These are phyloP conservation scores for Nicotiana obtusifolia DNA, from an alignment of 257 asterid genomes.

Conservation along the genomic window DNA sequence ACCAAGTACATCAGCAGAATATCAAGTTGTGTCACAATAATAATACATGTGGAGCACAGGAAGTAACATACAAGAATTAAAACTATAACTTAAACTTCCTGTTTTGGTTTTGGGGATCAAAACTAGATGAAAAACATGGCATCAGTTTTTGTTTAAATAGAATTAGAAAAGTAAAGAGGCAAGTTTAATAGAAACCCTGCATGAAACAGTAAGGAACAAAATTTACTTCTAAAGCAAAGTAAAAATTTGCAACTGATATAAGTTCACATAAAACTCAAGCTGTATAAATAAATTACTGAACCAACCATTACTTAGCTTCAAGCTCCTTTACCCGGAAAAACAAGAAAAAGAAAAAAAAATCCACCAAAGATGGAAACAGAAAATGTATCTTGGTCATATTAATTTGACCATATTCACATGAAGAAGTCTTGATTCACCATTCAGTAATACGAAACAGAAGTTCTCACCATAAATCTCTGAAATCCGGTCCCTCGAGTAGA, in stretches of 20 bases:
- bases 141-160: not conserved
- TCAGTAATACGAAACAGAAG: not conserved
- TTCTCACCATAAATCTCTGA: not conserved
- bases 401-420: slow-evolving; percentile 3
- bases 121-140: not conserved
- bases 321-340: not conserved
- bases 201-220: not conserved
- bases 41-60: not conserved
- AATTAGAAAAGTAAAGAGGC: not conserved
- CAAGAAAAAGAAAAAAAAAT: not conserved
- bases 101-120: not conserved
- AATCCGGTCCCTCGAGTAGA: not conserved
- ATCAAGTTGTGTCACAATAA: not conserved
- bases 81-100: not conserved
- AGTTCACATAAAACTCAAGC: not conserved
- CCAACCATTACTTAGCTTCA: not conserved
- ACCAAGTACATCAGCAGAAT: not conserved
- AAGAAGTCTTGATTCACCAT: not conserved
- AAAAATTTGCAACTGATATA: not conserved
- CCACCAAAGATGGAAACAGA: not conserved
- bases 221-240: not conserved
- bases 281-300: not conserved
- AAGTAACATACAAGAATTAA: not conserved
- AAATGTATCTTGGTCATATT: not conserved
- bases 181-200: not conserved